Evolutionary conservation across 768 basidiomycete species (phyloP), one percentile per base, ranked within the genome.

Genomic region (Lanmaoa pseudosensibilis): DNA sequence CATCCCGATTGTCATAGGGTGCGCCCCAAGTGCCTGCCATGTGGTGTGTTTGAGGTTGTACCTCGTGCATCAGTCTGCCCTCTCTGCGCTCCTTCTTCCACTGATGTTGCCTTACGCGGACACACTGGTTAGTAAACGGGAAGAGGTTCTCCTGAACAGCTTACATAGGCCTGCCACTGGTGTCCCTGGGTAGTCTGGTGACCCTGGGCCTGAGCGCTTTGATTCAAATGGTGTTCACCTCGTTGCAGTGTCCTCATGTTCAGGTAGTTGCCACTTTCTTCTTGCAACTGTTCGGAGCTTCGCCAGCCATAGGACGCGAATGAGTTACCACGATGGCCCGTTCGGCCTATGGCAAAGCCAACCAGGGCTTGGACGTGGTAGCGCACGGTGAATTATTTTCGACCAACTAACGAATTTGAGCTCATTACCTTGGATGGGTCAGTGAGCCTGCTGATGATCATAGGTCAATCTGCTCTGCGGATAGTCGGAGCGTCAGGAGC

Each of bases 311-410:
- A 39, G 12, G 4, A 18, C 23, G 30, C 41, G 30, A 45, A 66
- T 66, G 64, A 57, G 39, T 27, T 25, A 23, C 19, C 33, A 54
- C 10, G 38, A 46, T 37, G 37, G 36, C 37, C 37, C 46, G 30
- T 45, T 27, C 36, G 36, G n/a, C 47, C 32, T n/a, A 15, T 8
- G 37, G 60, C 45, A 48, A 27, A 38, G 32, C 12, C 61, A 49
- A 21, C 21, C 21, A 13, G 55, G 27, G 9, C 50, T n/a, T 5
- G 33, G 44, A 12, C 33, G 15, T 25, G 47, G 41, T 25, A 37
- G 30, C 9, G 15, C 43, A 11, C 18, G 23, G 60, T 59, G 23
- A 38, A 49, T 46, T 36, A 13, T 37, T 32, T 43, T 19, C 25
- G 23, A 43, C 46, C 19, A 33, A 25, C 30, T 21, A 40, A 33